Evolutionary conservation across 2,329 filamentous ascomycete genomes (phyloP), one percentile per base, ranked within the genome.

Genomic region (Monilinia laxa): DNA sequence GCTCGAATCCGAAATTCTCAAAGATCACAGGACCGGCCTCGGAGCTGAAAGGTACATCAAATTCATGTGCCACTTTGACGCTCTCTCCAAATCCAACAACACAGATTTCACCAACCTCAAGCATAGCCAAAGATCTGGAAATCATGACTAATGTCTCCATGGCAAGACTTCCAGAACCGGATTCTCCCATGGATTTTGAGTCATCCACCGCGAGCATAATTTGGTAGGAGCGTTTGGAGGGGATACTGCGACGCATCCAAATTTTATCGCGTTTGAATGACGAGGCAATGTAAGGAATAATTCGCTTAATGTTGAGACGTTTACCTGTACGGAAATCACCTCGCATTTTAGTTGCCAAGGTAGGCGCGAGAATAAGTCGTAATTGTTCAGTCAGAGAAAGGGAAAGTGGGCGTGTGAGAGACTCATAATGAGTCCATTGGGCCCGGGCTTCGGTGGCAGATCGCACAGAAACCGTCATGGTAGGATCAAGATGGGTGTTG

Each of bases 191-290:
- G 68, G 89, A 93, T 78, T 91, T 91, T 74, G 90, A 94, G 81
- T 99, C 95, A 78, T 99, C 95, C 49, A 99, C 92, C 51, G 95
- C 96, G 60, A 99, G 89, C 81, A 99, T 88, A 78, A 99, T 96
- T 79, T 99, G 96, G 80, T 99, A 99, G 67, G 89, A 90, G 52
- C 96, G 90, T 80, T 98, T 98, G 49, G 90, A 94, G 1, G 96
- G 96, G 60, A 97, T 88, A 45, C 87, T 90, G 66, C 96, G 88
- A 18, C 96, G 90, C 90, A 99, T 96, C 95, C 95, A 99, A 79
- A 99, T 99, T 83, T 99, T 99, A 85, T 99, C 95, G 68, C 95
- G 91, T 83, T 97, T 98, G 84, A 97, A 99, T 76, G 91, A 90
- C 0, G 93, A 98, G 1, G 96, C 95, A 73, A 99, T 98, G 80